These are phyloP conservation scores for Ruellia speciosa DNA, from an alignment of 305 asterid genomes.

Conservation along the genomic window DNA sequence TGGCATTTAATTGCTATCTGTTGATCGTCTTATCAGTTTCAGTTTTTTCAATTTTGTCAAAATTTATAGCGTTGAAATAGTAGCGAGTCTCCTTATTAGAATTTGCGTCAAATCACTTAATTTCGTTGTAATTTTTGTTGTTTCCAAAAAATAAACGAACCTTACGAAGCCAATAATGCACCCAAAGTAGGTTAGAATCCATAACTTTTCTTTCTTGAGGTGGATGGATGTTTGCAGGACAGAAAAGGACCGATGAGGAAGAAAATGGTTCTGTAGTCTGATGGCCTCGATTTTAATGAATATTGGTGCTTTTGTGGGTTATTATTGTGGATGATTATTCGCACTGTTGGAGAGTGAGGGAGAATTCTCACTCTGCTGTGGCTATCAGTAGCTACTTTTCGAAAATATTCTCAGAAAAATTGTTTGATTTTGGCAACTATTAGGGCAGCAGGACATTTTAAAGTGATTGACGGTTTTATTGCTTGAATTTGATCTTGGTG, in stretches of 20 bases:
- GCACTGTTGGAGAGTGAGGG: background rate
- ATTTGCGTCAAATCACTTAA: background rate
- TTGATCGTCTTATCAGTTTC: background rate
- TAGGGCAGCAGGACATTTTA: conserved; percentile 20
- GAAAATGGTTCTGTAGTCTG: background rate
- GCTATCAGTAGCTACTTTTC: background rate
- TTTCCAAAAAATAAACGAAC: background rate
- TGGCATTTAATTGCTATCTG: background rate
- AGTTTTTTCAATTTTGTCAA: too few species aligned
- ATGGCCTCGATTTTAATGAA: background rate
- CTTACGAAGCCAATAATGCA: background rate
- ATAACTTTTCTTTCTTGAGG: too few species aligned
- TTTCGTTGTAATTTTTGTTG: background rate
- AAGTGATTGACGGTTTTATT: conserved; percentile 7
- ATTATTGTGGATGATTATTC: too few species aligned
- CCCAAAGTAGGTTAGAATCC: background rate
- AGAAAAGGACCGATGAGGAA: background rate
- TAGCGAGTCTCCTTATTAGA: background rate
- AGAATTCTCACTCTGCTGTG: conserved; percentile 8
- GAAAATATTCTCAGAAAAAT: too few species aligned
- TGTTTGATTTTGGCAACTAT: conserved; percentile 8
- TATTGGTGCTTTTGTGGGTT: too few species aligned
- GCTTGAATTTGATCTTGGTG: conserved; percentile 12
- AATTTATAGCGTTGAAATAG: too few species aligned
- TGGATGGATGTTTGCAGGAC: background rate